Evolutionary conservation across 73 alveolate species (phyloP).

Genomic region (Urostyla sp.): DNA sequence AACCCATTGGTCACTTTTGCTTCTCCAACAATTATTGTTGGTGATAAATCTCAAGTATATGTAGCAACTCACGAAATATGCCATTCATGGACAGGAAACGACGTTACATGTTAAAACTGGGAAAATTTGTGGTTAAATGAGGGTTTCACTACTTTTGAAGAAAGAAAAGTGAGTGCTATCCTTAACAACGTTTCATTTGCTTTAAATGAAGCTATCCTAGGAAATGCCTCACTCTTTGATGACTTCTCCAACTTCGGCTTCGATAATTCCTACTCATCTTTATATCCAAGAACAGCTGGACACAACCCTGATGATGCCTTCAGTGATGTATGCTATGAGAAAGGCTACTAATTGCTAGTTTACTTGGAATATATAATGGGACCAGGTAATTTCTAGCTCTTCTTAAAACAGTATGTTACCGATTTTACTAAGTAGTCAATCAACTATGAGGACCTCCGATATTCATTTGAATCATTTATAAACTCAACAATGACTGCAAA

Average conservation of each 20-base stretch:
- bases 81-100: conserved; percentile 99
- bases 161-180: conserved; percentile 71
- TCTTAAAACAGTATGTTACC: conserved; percentile 72
- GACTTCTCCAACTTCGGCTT: conserved; percentile 73
- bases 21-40: conserved; percentile 96
- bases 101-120: conserved; percentile 97
- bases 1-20: conserved; percentile 98
- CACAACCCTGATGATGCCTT: conserved; percentile 98
- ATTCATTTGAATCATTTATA: conserved; percentile 5
- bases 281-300: conserved; percentile 69
- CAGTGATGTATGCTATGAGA: conserved; percentile 95
- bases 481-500: not conserved
- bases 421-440: conserved; percentile 62
- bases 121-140: conserved; percentile 96
- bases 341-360: conserved; percentile 92
- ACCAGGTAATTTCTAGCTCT: conserved; percentile 74
- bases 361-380: conserved; percentile 91
- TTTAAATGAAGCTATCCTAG: conserved; percentile 67
- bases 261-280: conserved; percentile 67
- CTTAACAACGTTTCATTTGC: conserved; percentile 64
- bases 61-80: conserved; percentile 97
- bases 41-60: conserved; percentile 93
- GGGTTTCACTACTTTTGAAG: conserved; percentile 81
- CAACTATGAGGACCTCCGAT: conserved; percentile 33
- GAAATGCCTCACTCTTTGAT: conserved; percentile 65